These are phyloP conservation scores for Malania oleifera DNA, from an alignment of 164 flowering plant genomes.

Conservation along the genomic window DNA sequence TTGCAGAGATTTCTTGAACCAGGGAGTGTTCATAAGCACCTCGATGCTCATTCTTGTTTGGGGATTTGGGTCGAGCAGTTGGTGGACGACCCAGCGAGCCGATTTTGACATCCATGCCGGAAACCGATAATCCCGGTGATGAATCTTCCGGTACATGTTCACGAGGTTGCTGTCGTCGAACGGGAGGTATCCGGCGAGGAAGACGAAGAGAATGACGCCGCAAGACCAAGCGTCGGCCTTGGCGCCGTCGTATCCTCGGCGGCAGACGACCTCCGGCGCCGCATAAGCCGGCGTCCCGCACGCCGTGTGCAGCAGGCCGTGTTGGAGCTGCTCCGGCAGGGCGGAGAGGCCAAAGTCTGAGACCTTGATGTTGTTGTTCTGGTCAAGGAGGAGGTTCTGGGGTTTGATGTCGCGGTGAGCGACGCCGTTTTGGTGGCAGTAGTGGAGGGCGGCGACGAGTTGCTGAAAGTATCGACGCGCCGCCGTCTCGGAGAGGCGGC, in stretches of 20 bases:
- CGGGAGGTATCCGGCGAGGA: conserved; percentile 57
- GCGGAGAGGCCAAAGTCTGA: conserved; percentile 80
- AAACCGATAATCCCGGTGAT: conserved; percentile 34
- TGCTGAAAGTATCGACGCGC: conserved; percentile 61
- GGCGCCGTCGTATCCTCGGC: conserved; percentile 55
- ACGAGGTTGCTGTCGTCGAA: conserved; percentile 55
- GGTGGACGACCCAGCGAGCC: conserved; percentile 30
- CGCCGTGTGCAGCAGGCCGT: conserved; percentile 52
- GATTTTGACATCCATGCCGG: conserved; percentile 51
- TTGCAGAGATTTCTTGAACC: conserved; percentile 46
- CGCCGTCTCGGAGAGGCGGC: conserved; percentile 37
- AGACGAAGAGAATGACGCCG: conserved; percentile 53
- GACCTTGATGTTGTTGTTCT: conserved; percentile 47
- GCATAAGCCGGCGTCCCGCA: conserved; percentile 84
- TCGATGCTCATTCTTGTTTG: conserved; percentile 46
- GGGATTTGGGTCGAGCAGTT: conserved; percentile 72
- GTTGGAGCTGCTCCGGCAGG: conserved; percentile 32
- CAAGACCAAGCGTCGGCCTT: conserved; percentile 87
- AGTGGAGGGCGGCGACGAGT: conserved; percentile 53
- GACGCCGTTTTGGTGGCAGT: conserved; percentile 66
- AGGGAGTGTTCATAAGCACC: conserved; percentile 28
- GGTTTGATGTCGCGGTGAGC: conserved; percentile 79
- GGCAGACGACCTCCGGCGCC: conserved; percentile 59
- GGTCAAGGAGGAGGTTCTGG: conserved; percentile 64
- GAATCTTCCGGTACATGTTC: conserved; percentile 52